Evolutionary conservation across 2,329 filamentous ascomycete species (phyloP).

Genomic region (Cladosporium oxysporum): DNA sequence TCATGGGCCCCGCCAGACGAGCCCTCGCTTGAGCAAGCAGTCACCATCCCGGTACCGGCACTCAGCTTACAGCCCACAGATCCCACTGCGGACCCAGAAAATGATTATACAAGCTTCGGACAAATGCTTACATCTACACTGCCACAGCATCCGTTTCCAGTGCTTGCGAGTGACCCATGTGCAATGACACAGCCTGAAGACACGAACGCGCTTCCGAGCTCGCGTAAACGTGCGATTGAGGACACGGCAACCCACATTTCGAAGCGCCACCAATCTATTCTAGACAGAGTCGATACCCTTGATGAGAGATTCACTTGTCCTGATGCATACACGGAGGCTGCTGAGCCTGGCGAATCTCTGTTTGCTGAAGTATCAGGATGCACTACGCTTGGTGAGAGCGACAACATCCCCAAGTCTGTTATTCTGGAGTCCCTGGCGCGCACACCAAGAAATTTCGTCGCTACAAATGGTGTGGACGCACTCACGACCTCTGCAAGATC

Average conservation of each 20-base stretch:
- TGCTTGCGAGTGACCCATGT: background rate
- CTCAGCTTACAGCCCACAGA: background rate
- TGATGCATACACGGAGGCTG: background rate
- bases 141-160: background rate
- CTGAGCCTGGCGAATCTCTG: background rate
- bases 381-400: background rate
- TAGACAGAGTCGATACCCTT: background rate
- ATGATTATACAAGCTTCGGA: background rate
- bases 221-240: background rate
- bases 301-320: background rate
- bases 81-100: too few relatives aligned
- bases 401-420: background rate
- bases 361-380: background rate
- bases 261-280: background rate
- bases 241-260: background rate
- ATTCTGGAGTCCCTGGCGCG: background rate
- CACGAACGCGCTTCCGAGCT: background rate
- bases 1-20: background rate
- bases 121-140: background rate
- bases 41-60: background rate
- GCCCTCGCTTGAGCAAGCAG: background rate
- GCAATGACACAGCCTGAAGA: background rate
- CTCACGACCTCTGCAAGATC: background rate
- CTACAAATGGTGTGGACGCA: background rate
- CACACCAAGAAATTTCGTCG: background rate